Conservation (phyloP, 73 alveolate genomes). For the Symbiodinium natans region DNA sequence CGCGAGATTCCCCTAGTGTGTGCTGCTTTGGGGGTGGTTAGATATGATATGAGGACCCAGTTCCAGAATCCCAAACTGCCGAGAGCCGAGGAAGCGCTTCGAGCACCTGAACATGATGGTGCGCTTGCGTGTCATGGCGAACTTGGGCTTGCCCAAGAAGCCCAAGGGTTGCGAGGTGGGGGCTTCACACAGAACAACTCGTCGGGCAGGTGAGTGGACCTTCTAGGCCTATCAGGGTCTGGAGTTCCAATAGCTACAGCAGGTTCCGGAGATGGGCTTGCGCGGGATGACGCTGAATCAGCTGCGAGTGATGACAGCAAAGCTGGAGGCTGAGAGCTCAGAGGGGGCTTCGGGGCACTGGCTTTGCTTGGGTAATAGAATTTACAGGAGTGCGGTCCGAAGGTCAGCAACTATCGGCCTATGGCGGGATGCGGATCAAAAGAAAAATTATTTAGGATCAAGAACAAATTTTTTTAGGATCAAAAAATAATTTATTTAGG, state of each 20-base stretch:
- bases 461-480: no score
- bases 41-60: no score
- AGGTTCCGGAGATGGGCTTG: background rate
- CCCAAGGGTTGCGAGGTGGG: conserved; percentile 36
- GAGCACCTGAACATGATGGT: conserved; percentile 43
- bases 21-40: no score
- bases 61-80: background rate
- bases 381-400: background rate
- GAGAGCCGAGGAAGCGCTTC: background rate
- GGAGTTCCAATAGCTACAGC: background rate
- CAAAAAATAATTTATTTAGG: no score
- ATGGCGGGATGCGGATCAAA: no score
- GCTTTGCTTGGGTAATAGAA: background rate
- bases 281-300: conserved; percentile 25
- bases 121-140: conserved; percentile 45
- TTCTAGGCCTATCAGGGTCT: background rate
- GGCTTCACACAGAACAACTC: no score
- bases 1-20: no score
- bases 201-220: background rate
- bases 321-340: background rate
- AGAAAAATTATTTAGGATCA: no score
- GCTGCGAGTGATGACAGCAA: conserved; percentile 18
- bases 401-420: no score
- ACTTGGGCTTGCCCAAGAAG: conserved; percentile 9
- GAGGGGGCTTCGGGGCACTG: no score